Base-by-base conservation (phyloP, 495 filamentous ascomycete genomes). In the Friedmanniomyces simplex region DNA sequence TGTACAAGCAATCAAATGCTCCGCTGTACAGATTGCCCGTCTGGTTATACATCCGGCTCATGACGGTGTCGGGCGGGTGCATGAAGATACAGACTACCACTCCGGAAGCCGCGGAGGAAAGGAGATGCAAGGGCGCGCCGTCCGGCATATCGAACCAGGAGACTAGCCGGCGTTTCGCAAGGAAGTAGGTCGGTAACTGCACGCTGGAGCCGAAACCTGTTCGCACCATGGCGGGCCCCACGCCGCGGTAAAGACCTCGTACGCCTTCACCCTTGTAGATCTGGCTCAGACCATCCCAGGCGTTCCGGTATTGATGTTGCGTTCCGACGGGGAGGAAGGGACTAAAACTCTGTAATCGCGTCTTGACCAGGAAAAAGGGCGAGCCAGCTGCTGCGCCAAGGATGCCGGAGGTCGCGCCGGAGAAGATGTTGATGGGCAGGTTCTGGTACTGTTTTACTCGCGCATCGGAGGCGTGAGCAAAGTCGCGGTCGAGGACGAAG, bases 21-120 rank as follows among this genome's bases (percentile, higher is more conserved):
- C 89, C 85, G 60, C 79, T 83, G 74, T 99, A 99, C 5, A 97
- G 81, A 68, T 96, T 96, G 32, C 93, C 93, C 53, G 90, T 91
- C 72, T 99, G 93, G 75, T 99, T 99, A 74, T 99, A 99, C 79
- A 99, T 86, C 34, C 93, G 85, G 50, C 86, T 90, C 93, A 99
- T 99, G 72, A 99, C 88, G 10, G 94, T 97, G 69, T 99, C 93
- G 63, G 93, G 93, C 32, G 93, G 93, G 69, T 99, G 94, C 93
- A 99, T 99, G 57, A 96, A 82, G 63, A 87, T 88, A 73, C 94
- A 97, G 0, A 99, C 93, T 4, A 96, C 94, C 63, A 99, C 94
- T 7, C 93, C 93, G 61, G 89, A 95, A 3, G 82, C 87, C 2
- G 93, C 82, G 67, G 88, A 94, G 69, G 88, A 94, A 12, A 87